Conservation (phyloP, 768 basidiomycete genomes). For the Pleurotus sapidus region DNA sequence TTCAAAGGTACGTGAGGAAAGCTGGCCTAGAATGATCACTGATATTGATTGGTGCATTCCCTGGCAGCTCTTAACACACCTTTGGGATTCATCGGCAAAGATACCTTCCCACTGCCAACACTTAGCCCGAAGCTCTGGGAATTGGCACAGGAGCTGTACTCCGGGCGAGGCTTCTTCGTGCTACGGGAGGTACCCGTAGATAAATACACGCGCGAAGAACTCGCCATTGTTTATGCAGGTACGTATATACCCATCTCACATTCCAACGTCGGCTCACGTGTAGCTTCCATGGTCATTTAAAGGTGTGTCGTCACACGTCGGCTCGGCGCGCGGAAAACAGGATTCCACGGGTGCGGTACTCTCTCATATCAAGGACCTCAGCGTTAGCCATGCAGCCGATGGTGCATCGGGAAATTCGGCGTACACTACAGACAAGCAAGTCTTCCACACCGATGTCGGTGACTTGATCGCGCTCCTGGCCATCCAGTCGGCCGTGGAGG, state of each 20-base stretch:
- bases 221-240: slow-evolving; percentile 44
- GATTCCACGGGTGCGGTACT: slow-evolving; percentile 41
- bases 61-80: slow-evolving; percentile 22
- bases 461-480: slow-evolving; percentile 43
- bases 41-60: no score
- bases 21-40: no score
- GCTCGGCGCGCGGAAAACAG: slow-evolving; percentile 39
- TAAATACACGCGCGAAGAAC: slow-evolving; percentile 35
- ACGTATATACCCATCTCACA: slow-evolving; percentile 15
- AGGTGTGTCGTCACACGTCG: slow-evolving; percentile 47
- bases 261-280: slow-evolving; percentile 7
- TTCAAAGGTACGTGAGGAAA: slow-evolving; percentile 31
- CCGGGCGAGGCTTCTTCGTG: slow-evolving; percentile 47
- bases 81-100: slow-evolving; percentile 31
- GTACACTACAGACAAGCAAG: slow-evolving; percentile 48
- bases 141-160: slow-evolving; percentile 39
- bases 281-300: slow-evolving; percentile 22
- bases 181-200: slow-evolving; percentile 42
- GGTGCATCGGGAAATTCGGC: slow-evolving; percentile 41
- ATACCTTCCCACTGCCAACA: slow-evolving; percentile 42
- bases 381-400: slow-evolving; percentile 36
- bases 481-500: slow-evolving; percentile 38
- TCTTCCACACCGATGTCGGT: slow-evolving; percentile 47
- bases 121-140: slow-evolving; percentile 29
- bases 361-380: slow-evolving; percentile 46